A percentile compares a stretch with the other conserved stretches of the same genome.
Conservation (phyloP, 768 basidiomycete species). For the Pholiota molesta region DNA sequence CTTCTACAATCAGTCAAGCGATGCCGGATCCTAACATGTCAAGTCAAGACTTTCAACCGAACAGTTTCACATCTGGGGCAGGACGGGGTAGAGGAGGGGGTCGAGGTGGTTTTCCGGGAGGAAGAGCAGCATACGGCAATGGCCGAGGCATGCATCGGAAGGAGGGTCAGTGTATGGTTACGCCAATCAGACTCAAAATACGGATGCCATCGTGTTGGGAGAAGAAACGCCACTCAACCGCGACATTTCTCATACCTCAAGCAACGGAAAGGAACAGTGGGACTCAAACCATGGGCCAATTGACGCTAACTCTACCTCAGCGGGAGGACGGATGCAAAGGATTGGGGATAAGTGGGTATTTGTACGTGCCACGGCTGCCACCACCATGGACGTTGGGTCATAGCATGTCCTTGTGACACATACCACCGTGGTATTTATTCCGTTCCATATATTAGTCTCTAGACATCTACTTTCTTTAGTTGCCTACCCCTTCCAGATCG, state of each 20-base stretch:
- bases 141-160: constrained; percentile 43
- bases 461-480: constrained; percentile 42
- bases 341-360: constrained; percentile 77
- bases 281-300: background rate
- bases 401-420: constrained; percentile 27
- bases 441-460: constrained; percentile 27
- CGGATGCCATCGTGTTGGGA: constrained; percentile 65
- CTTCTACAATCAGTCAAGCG: constrained; percentile 27
- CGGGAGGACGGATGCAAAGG: constrained; percentile 61
- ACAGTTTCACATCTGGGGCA: constrained; percentile 18
- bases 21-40: background rate
- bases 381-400: constrained; percentile 30
- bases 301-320: constrained; percentile 13
- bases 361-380: constrained; percentile 47
- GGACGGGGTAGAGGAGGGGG: constrained; percentile 36
- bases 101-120: constrained; percentile 36
- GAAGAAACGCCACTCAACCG: constrained; percentile 33
- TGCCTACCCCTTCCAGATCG: constrained; percentile 48
- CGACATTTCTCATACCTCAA: background rate
- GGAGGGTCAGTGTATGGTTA: constrained; percentile 31
- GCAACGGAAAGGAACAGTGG: background rate
- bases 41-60: constrained; percentile 4
- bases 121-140: constrained; percentile 51
- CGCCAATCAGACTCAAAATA: constrained; percentile 33
- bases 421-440: constrained; percentile 22